phyloP scores from a whole-genome alignment of 1,284 basidiomycete genomes.

The Hypsizygus ulmarius region DNA sequence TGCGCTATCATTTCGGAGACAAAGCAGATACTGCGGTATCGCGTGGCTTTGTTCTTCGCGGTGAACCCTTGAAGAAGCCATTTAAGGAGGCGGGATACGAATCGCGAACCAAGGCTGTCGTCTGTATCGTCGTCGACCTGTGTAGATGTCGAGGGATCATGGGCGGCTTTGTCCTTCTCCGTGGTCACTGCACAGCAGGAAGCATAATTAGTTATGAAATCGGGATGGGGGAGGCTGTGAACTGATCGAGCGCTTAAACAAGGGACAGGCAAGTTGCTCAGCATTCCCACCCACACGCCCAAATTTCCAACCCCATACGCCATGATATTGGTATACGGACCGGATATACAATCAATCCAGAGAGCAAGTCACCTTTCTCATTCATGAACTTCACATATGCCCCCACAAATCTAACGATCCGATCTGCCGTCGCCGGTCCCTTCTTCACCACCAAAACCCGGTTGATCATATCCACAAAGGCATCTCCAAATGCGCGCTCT shows the following conservation, averaged over 20 bases:
- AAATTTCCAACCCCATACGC: too few species aligned
- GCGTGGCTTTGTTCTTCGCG: constrained; percentile 88
- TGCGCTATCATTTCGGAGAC: constrained; percentile 81
- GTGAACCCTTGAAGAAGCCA: constrained; percentile 83
- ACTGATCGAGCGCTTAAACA: too few species aligned
- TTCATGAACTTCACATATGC: constrained; percentile 79
- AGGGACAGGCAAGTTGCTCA: too few species aligned
- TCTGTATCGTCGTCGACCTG: constrained; percentile 43
- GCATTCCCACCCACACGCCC: too few species aligned
- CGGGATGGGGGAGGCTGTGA: too few species aligned
- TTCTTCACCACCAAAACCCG: constrained; percentile 82
- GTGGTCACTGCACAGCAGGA: constrained; percentile 5
- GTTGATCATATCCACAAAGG: constrained; percentile 70
- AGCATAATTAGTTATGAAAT: not conserved
- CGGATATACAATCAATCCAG: constrained; percentile 20
- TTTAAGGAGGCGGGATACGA: constrained; percentile 69
- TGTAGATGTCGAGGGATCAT: constrained; percentile 26
- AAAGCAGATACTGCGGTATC: constrained; percentile 78
- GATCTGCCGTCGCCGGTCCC: constrained; percentile 77
- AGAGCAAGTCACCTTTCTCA: constrained; percentile 62
- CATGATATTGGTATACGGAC: too few species aligned
- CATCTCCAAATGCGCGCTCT: constrained; percentile 77
- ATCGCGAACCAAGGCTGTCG: constrained; percentile 72
- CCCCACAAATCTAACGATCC: constrained; percentile 83
- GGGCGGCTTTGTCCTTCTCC: constrained; percentile 24